Conservation (phyloP, 768 basidiomycete species). For the Agaricus subrufescens region DNA sequence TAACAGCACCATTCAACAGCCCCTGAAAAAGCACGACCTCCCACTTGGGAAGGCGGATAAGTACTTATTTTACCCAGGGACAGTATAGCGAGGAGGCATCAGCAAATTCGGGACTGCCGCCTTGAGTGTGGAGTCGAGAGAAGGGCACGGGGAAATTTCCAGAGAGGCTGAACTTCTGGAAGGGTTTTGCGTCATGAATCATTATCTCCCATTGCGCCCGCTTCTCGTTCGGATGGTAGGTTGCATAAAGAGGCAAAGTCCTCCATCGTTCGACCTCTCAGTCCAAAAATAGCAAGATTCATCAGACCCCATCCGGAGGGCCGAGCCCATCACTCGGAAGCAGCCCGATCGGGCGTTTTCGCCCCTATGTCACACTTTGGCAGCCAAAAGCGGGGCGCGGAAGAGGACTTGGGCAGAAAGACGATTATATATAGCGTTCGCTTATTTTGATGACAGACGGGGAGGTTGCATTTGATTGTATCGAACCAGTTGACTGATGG, state of each 20-base stretch:
- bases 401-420: not conserved
- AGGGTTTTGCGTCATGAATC: not conserved
- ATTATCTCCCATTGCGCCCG: conserved; percentile 6
- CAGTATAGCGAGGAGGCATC: not conserved
- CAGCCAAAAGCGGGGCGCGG: not conserved
- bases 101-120: not conserved
- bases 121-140: too few species aligned
- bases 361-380: conserved; percentile 9
- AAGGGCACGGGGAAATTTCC: too few species aligned
- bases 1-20: not conserved
- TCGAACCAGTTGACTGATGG: conserved; percentile 10
- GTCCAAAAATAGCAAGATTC: conserved; percentile 10
- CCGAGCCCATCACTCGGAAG: conserved; percentile 6
- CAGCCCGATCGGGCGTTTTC: not conserved
- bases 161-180: not conserved
- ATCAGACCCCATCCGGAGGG: conserved; percentile 1
- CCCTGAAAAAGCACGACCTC: not conserved
- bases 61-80: not conserved
- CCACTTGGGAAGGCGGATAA: not conserved
- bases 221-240: conserved; percentile 1
- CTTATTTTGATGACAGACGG: conserved; percentile 11
- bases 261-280: conserved; percentile 1
- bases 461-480: conserved; percentile 9
- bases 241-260: conserved; percentile 5
- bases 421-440: not conserved